Evolutionary conservation across 179 eudicot genomes (phyloP).

Genomic region (Nepenthes alata): DNA sequence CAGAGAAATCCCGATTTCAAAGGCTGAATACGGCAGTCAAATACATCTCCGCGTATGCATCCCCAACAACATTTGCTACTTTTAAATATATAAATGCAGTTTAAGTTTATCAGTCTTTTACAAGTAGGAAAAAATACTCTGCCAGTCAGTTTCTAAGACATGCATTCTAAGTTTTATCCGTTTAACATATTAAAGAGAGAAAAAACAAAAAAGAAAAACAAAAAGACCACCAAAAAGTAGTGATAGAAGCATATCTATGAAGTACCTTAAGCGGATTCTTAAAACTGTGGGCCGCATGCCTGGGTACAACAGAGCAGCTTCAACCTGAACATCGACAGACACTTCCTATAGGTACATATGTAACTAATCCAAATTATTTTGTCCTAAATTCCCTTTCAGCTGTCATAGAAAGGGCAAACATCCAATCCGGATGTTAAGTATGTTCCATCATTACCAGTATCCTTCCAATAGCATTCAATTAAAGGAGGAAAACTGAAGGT

Average conservation of each 20-base stretch:
- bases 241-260: neutral
- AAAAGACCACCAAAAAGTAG: neutral
- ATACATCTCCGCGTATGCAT: too few species aligned
- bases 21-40: too few species aligned
- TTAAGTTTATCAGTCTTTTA: too few species aligned
- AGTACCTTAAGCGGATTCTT: constrained; percentile 79
- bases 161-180: neutral
- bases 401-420: neutral
- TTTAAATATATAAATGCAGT: too few species aligned
- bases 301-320: constrained; percentile 87
- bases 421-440: too few species aligned
- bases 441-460: too few species aligned
- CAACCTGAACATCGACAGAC: constrained; percentile 47
- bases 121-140: too few species aligned
- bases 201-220: neutral
- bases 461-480: too few species aligned
- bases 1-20: too few species aligned
- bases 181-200: neutral
- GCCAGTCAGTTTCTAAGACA: neutral
- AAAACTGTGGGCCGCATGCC: constrained; percentile 79
- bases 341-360: neutral
- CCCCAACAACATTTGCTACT: too few species aligned
- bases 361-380: too few species aligned
- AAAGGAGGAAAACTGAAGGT: too few species aligned
- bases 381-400: neutral